Evolutionary conservation across 2,329 filamentous ascomycete genomes (phyloP), one percentile per base, ranked within the genome.

Genomic region (Epichloe brachyelytri): DNA sequence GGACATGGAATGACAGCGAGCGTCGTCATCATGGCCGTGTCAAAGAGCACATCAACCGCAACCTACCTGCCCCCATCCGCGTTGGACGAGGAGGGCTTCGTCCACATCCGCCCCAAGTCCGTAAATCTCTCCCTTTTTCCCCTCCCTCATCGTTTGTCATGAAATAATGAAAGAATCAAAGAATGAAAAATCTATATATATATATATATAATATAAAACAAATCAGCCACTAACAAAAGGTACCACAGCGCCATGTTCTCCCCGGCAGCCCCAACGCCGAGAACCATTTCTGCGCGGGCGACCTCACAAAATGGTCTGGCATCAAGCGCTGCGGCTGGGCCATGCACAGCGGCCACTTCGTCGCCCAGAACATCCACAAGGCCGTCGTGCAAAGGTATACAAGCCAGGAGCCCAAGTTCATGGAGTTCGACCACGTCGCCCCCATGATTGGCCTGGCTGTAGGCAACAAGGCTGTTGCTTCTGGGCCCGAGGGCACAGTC

Each of bases 241-340:
- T 5, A 44, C 22, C 46, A 56, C 43, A 45, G 50, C 17, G 40
- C 36, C 22, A 41, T 46, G 22, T 82, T 86, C 63, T 65, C 72
- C 1, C 67, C 2, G 68, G 67, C 0, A 70, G 78, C 0, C 72
- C 80, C 4, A 83, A 87, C 55, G 66, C 77, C 12, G 67, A 70
- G 0, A 65, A 67, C 30, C 86, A 90, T 63, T 85, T 83, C 59
- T 85, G 81, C 12, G 73, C 79, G 22, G 86, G 86, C 15, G 86
- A 91, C 61, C 70, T 86, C 15, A 77, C 76, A 34, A 69, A 72
- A 46, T 90, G 86, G 86, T 77, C 82, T 0, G 86, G 85, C 43
- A 88, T 91, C 69, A 90, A 88, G 71, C 82, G 86, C 43, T 87
- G 83, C 59, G 86, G 86, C 22, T 78, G 74, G 15, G 86, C 86